Evolutionary conservation across 1,284 basidiomycete species (phyloP), one percentile per base, ranked within the genome.

Genomic region (Takashimella tepidaria): DNA sequence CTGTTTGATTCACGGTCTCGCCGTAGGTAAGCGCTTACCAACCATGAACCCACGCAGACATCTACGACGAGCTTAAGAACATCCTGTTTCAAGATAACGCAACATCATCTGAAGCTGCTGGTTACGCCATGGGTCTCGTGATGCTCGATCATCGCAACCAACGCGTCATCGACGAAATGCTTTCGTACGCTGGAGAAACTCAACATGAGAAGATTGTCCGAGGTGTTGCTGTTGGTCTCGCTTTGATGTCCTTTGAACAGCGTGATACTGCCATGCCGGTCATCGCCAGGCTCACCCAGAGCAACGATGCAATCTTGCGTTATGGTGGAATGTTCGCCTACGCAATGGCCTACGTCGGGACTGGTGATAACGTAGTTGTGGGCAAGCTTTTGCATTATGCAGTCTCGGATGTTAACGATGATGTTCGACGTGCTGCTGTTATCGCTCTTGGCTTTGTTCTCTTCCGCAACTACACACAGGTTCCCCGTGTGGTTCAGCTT

Each of bases 141-240:
- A 96, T 96, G 92, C 82, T 98, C 13, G 93, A 91, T 22, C 92
- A 89, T 4, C 92, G 84, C 16, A 85, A 84, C 51, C 79, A 80
- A 44, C 85, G 83, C 41, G 84, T 85, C 47, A 83, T 91, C 21
- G 85, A 89, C 22, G 93, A 98, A 77, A 97, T 96, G 92, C 78
- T 96, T 52, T 82, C 86, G 45, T 98, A 97, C 69, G 91, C 93
- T 21, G 83, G 87, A 57, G 93, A 98, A 71, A 97, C 93, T 1
- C 90, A 93, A 67, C 93, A 97, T 71, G 93, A 98, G 79, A 98
- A 97, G 79, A 97, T 97, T 67, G 96, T 97, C 57, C 85, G 93
- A 49, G 91, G 92, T 65, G 80, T 97, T 56, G 89, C 91, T 12
- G 82, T 98, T 62, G 93, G 92, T 41, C 80, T 92, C 49, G 89